Conservation (phyloP, 176 grass and related monocot genomes). For the Urochloa ruziziensis region DNA sequence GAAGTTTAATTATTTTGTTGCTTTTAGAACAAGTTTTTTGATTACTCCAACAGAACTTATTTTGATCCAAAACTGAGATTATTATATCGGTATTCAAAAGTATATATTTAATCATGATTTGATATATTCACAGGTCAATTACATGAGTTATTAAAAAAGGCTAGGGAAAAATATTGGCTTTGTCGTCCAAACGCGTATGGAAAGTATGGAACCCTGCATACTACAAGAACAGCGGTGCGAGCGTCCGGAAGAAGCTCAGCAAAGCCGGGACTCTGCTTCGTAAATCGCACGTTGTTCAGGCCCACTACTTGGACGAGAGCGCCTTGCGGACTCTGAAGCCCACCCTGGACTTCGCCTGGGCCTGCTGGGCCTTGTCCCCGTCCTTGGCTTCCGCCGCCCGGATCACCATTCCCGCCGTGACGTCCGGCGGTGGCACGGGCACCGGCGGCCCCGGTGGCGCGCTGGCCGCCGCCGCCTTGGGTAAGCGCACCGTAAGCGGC, state of each 20-base stretch:
- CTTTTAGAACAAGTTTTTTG: too few species aligned
- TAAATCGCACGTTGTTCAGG: neutral
- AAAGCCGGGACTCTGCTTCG: neutral
- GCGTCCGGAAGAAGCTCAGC: neutral
- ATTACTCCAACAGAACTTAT: too few species aligned
- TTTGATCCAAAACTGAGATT: too few species aligned
- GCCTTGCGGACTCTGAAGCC: constrained; percentile 33
- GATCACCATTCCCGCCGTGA: neutral
- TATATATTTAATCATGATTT: too few species aligned
- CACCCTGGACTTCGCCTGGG: constrained; percentile 27
- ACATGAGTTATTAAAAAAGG: too few species aligned
- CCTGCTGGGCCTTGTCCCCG: neutral
- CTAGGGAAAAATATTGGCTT: too few species aligned
- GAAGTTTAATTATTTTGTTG: too few species aligned
- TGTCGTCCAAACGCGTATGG: too few species aligned
- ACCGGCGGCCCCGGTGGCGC: neutral
- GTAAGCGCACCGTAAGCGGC: neutral
- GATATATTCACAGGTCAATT: too few species aligned
- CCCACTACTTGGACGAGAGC: constrained; percentile 41
- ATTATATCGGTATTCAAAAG: too few species aligned
- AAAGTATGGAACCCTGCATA: too few species aligned
- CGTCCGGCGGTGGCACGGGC: constrained; percentile 18
- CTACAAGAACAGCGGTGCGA: too few species aligned
- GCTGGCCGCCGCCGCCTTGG: neutral
- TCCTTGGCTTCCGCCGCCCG: neutral